Conservation (phyloP, 1,284 basidiomycete genomes). For the Irpex sp. region DNA sequence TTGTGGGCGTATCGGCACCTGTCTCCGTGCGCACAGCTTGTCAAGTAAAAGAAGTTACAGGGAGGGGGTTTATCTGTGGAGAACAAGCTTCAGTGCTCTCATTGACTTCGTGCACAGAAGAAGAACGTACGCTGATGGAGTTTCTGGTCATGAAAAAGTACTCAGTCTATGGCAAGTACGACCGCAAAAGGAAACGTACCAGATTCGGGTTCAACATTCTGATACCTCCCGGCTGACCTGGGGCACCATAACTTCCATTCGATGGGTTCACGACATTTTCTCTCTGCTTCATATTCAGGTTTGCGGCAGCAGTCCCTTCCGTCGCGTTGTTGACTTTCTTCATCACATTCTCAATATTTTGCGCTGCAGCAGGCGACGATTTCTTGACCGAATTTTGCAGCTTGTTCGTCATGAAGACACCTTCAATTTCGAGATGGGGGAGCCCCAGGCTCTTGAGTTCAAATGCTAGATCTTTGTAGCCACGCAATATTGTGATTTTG, state of each 20-base stretch:
- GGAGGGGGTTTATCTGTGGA: constrained; percentile 36
- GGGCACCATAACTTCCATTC: neutral
- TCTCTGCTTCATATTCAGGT: neutral
- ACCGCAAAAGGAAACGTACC: neutral
- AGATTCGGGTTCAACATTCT: neutral
- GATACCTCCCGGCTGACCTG: neutral
- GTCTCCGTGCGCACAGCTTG: constrained; percentile 31
- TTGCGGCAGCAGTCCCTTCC: neutral
- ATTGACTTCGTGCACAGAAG: too few species aligned
- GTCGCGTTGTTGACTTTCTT: neutral
- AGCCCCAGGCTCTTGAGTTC: constrained; percentile 42
- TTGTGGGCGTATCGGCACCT: constrained; percentile 39
- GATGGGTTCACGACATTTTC: neutral
- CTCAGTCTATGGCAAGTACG: too few species aligned
- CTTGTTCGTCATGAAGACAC: constrained; percentile 46
- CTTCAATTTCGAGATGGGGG: constrained; percentile 39
- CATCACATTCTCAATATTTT: neutral
- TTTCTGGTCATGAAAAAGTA: too few species aligned
- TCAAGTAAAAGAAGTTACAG: constrained; percentile 41
- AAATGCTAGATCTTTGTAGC: constrained; percentile 42
- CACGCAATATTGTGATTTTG: constrained; percentile 49
- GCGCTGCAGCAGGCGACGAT: neutral
- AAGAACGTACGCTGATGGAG: too few species aligned
- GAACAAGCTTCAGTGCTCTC: too few species aligned
- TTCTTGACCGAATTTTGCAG: constrained; percentile 23